Evolutionary conservation across 169 alveolate species (phyloP), one percentile per base, ranked within the genome.

Genomic region (Eimeria zaria): DNA sequence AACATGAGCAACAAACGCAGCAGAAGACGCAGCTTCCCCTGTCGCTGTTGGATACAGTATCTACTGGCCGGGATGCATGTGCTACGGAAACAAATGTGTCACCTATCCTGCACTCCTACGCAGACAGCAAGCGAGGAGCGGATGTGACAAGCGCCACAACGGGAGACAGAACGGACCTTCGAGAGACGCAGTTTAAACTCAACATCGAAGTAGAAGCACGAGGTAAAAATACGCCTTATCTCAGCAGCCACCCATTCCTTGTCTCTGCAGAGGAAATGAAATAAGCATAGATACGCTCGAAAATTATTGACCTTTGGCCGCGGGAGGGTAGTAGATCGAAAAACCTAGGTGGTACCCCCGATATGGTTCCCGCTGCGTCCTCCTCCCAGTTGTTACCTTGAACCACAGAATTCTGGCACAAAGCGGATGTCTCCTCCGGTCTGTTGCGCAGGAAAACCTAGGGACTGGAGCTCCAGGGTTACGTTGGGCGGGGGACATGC

Each of bases 341-440:
- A 41, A 67, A 11, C n/a, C 46, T 1, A 69, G 5, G n/a, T 33
- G 14, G 20, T 33, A n/a, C 80, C 48, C 46, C 46, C 14, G 48
- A 69, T 33, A 8, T 64, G 39, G 22, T 41, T 39, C 41, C 55
- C 84, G 46, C 64, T 44, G 87, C 55, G 30, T 18, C 36, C 39
- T 41, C 24, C 41, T 18, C 44, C 87, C 8, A 46, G 87, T 24
- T 22, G 39, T 76, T 27, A 85, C 92, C 92, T 85, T 36, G 92
- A 58, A 60, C 64, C 92, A 48, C 92, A 85, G 62, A 85, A 85
- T 33, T 88, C 85, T 27, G 95, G 81, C 46, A 64, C 81, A 27
- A 88, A 67, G 84, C 67, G 95, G 69, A 88, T 88, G 85, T 88
- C 85, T 6, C 95, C 95, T 16, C 95, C 95, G 14, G 95, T 88